Percentiles rank a stretch among this genome's conserved stretches.
Conservation (phyloP, 2,329 filamentous ascomycete species). For the Acephala macrosclerotiorum region DNA sequence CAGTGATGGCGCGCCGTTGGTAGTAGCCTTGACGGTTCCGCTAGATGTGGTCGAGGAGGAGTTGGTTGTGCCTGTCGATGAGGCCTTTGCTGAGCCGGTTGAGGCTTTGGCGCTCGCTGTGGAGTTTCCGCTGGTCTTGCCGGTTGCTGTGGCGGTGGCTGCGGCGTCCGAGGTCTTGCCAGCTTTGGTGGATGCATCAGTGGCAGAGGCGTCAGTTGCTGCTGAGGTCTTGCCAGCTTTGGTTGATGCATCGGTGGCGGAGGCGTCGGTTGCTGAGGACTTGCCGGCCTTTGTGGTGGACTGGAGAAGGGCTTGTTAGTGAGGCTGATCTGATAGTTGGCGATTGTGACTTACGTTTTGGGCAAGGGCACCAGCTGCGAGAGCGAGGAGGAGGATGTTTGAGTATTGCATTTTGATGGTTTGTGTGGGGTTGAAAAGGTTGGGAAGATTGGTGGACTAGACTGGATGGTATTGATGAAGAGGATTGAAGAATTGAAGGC, state of each 20-base stretch:
- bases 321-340: neutral
- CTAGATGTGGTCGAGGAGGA: conserved; percentile 35
- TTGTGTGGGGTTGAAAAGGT: conserved; percentile 15
- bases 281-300: conserved; percentile 24
- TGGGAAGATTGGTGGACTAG: conserved; percentile 4
- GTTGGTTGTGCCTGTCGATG: conserved; percentile 46
- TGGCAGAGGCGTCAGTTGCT: neutral
- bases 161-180: conserved; percentile 3
- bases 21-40: conserved; percentile 25
- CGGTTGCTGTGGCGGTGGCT: conserved; percentile 24
- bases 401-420: conserved; percentile 40
- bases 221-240: conserved; percentile 14
- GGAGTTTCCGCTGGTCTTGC: conserved; percentile 19
- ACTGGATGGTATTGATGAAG: conserved; percentile 16
- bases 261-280: conserved; percentile 6
- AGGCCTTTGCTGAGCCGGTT: conserved; percentile 14
- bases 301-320: conserved; percentile 9
- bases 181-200: neutral
- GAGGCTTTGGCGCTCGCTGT: conserved; percentile 15
- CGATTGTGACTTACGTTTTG: conserved; percentile 15
- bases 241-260: neutral
- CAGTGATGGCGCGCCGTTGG: conserved; percentile 32
- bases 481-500: conserved; percentile 14
- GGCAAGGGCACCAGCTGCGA: conserved; percentile 34
- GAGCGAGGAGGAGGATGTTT: conserved; percentile 34